Conservation (phyloP, 2,329 filamentous ascomycete species). For the Fusarium metavorans region DNA sequence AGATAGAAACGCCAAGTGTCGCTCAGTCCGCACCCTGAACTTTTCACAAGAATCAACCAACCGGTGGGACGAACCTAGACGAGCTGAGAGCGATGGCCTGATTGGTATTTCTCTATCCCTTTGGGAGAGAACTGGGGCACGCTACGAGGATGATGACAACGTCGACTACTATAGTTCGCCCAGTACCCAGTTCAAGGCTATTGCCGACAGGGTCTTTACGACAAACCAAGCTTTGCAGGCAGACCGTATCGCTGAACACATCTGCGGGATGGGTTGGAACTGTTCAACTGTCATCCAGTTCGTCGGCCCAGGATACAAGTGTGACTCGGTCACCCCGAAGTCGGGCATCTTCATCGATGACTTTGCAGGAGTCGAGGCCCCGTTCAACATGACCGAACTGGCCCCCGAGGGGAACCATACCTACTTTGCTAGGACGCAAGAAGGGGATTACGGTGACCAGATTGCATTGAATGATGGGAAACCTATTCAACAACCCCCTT, state of each 20-base stretch:
- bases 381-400: slow-evolving; percentile 30
- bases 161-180: slow-evolving; percentile 36
- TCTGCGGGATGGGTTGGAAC: slow-evolving; percentile 37
- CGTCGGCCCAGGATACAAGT: slow-evolving; percentile 36
- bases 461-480: not conserved
- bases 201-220: slow-evolving; percentile 30
- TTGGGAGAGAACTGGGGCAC: slow-evolving; percentile 22
- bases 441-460: slow-evolving; percentile 36
- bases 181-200: slow-evolving; percentile 1
- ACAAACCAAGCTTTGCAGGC: slow-evolving; percentile 20
- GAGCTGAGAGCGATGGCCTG: slow-evolving; percentile 8
- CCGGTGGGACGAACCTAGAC: slow-evolving; percentile 3
- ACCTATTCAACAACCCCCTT: not conserved
- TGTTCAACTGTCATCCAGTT: slow-evolving; percentile 37
- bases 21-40: slow-evolving; percentile 35
- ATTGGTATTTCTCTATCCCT: slow-evolving; percentile 28
- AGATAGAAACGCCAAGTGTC: slow-evolving; percentile 15
- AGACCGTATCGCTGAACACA: slow-evolving; percentile 9
- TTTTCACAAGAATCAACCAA: slow-evolving; percentile 34
- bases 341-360: slow-evolving; percentile 10
- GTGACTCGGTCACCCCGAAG: slow-evolving; percentile 25
- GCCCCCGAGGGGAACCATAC: slow-evolving; percentile 29
- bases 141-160: not conserved
- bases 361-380: slow-evolving; percentile 8
- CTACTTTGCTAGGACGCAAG: slow-evolving; percentile 18